These are phyloP conservation scores for Gossypium australe DNA, from an alignment of 345 rosid species.

Conservation along the genomic window DNA sequence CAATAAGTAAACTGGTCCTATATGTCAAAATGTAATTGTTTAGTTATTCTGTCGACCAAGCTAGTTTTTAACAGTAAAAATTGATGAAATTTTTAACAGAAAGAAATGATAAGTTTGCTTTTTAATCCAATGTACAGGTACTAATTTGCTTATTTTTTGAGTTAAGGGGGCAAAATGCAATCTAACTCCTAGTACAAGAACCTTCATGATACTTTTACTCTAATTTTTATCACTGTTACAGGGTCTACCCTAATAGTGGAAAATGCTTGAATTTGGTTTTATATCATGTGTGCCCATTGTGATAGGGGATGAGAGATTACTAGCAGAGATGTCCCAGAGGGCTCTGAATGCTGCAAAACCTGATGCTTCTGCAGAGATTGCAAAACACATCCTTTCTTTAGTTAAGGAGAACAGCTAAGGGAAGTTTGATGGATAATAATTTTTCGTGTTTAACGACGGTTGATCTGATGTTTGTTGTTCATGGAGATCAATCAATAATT, in stretches of 20 bases:
- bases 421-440: neutral
- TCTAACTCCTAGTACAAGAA: too few relatives aligned
- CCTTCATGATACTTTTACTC: too few relatives aligned
- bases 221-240: neutral
- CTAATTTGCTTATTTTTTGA: too few relatives aligned
- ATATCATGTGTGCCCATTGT: conserved; percentile 13
- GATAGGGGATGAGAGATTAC: conserved; percentile 51
- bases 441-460: neutral
- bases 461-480: neutral
- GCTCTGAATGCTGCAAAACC: conserved; percentile 66
- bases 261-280: neutral
- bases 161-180: too few relatives aligned
- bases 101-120: too few relatives aligned
- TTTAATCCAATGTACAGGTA: too few relatives aligned
- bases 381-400: conserved; percentile 48
- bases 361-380: conserved; percentile 59
- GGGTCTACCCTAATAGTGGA: neutral
- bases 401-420: conserved; percentile 13
- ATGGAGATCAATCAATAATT: neutral
- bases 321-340: conserved; percentile 66
- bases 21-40: too few relatives aligned
- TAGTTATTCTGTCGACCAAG: too few relatives aligned
- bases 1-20: too few relatives aligned
- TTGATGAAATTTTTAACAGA: too few relatives aligned
- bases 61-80: too few relatives aligned